Evolutionary conservation across 768 basidiomycete genomes (phyloP).

Genomic region (Omphalotus guepiniiformis): DNA sequence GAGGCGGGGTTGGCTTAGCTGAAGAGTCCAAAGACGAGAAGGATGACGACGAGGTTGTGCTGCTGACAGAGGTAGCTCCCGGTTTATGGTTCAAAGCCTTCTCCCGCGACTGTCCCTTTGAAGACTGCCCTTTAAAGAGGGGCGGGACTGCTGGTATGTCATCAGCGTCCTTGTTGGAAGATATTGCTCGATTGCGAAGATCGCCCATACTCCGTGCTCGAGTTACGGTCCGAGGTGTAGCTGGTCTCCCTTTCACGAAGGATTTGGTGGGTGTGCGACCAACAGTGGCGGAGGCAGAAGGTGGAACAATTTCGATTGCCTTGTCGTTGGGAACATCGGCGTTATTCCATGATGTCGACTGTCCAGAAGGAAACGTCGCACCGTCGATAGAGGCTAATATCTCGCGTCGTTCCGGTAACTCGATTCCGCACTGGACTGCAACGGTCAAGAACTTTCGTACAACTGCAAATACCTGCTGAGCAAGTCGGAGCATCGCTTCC

Average conservation of each 20-base stretch:
- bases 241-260: conserved; percentile 21
- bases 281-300: conserved; percentile 20
- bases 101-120: conserved; percentile 26
- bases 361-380: background rate
- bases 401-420: conserved; percentile 52
- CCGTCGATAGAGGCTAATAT: conserved; percentile 20
- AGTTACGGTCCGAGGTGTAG: conserved; percentile 25
- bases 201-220: conserved; percentile 55
- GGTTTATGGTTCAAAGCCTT: conserved; percentile 39
- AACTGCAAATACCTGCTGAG: conserved; percentile 75
- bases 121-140: conserved; percentile 25
- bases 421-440: conserved; percentile 70
- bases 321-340: conserved; percentile 17
- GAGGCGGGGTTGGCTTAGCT: conserved; percentile 37
- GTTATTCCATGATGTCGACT: conserved; percentile 10
- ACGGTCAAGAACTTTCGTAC: conserved; percentile 77
- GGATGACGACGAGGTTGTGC: conserved; percentile 67
- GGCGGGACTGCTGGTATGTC: conserved; percentile 31
- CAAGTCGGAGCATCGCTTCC: conserved; percentile 74
- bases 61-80: conserved; percentile 56
- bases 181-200: conserved; percentile 28
- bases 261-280: conserved; percentile 32
- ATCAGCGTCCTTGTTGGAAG: conserved; percentile 29
- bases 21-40: conserved; percentile 59
- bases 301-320: conserved; percentile 14